These are phyloP conservation scores for Candida glucosophila DNA, from an alignment of 1,139 yeast genomes.

Conservation along the genomic window DNA sequence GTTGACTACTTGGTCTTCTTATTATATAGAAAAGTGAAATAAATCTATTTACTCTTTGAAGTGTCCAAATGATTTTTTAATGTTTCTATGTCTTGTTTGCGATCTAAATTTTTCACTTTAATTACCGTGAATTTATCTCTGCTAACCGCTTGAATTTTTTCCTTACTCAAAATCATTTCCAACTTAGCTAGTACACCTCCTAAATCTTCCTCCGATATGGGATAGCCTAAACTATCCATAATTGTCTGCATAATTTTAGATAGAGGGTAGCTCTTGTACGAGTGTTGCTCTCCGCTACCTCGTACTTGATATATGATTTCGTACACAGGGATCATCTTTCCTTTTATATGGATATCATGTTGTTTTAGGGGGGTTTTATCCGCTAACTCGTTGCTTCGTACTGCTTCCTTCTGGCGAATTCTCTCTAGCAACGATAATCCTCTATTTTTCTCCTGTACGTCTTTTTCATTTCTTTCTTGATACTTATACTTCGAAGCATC, in stretches of 20 bases:
- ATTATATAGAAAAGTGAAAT: conserved; percentile 1
- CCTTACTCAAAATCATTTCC: conserved; percentile 10
- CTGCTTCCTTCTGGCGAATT: conserved; percentile 26
- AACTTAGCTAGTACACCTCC: conserved; percentile 17
- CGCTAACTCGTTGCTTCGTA: conserved; percentile 7
- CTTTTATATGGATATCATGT: conserved; percentile 27
- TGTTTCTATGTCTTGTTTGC: conserved; percentile 17
- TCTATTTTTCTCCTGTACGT: conserved; percentile 11
- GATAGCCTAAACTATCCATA: conserved; percentile 26
- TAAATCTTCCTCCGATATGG: conserved; percentile 24
- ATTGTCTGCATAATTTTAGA: conserved; percentile 18
- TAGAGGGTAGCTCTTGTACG: conserved; percentile 15
- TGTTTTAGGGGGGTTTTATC: conserved; percentile 23
- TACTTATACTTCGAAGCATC: conserved; percentile 24
- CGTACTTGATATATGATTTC: conserved; percentile 27
- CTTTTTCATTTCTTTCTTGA: conserved; percentile 15
- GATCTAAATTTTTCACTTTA: conserved; percentile 16
- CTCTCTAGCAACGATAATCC: conserved; percentile 38
- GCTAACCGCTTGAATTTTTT: conserved; percentile 9
- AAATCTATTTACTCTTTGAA: conserved; percentile 2
- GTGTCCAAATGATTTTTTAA: conserved; percentile 5
- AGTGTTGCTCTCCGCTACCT: conserved; percentile 4
- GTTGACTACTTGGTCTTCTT: too few relatives aligned
- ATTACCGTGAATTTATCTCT: conserved; percentile 19
- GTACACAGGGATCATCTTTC: conserved; percentile 33